Evolutionary conservation across 345 rosid species (phyloP).

Genomic region (Brassica cretica): DNA sequence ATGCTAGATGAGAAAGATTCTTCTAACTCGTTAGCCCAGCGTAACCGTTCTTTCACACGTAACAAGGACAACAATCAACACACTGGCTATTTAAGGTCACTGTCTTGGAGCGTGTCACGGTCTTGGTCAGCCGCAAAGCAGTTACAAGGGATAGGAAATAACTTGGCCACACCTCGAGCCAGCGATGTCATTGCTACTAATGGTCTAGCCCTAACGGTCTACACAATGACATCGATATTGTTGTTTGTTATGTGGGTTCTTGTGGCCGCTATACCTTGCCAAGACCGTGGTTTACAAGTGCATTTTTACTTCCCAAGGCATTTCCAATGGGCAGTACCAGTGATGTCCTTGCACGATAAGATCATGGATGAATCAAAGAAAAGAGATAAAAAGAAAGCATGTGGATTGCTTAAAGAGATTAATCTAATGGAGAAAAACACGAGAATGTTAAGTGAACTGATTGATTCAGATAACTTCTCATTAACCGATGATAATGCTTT

Average conservation of each 20-base stretch:
- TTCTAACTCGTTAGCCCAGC: background rate
- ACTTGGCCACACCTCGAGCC: background rate
- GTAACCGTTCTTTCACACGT: background rate
- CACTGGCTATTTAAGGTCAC: background rate
- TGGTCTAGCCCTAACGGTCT: background rate
- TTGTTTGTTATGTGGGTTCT: background rate
- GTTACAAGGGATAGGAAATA: background rate
- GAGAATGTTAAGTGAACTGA: background rate
- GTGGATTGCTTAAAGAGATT: background rate
- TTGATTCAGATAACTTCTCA: background rate
- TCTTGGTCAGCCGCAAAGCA: background rate
- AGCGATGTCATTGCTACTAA: background rate
- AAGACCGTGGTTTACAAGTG: background rate
- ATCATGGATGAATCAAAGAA: background rate
- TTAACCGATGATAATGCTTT: background rate
- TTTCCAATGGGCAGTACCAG: slow-evolving; percentile 2
- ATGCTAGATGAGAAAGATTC: background rate
- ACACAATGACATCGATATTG: background rate
- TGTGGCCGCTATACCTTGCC: background rate
- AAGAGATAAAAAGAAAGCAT: slow-evolving; percentile 1
- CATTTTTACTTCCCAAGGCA: background rate
- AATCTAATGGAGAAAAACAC: slow-evolving; percentile 1
- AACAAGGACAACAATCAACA: background rate
- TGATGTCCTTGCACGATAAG: background rate
- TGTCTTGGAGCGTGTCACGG: background rate